phyloP scores from a whole-genome alignment of 371 early-diverging fungal genomes.

The Gilbertella persicaria region DNA sequence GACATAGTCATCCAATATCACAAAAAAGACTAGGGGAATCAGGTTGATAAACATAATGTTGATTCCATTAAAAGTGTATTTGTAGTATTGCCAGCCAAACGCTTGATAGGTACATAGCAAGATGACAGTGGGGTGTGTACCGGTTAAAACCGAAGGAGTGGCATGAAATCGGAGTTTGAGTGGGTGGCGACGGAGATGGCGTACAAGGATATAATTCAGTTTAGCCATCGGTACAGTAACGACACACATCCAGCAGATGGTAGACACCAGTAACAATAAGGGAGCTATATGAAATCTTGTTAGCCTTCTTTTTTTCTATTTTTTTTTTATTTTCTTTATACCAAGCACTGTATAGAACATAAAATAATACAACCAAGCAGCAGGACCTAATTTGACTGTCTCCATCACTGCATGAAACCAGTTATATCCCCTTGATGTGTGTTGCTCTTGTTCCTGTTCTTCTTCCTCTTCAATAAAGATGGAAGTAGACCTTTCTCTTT shows the following conservation, averaged over 20 bases:
- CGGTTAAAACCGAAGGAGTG: constrained; percentile 48
- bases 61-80: constrained; percentile 94
- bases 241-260: constrained; percentile 86
- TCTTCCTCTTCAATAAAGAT: constrained; percentile 21
- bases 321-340: constrained; percentile 33
- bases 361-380: constrained; percentile 68
- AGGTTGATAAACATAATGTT: constrained; percentile 96
- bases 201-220: constrained; percentile 75
- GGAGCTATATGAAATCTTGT: constrained; percentile 65
- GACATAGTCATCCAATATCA: constrained; percentile 81
- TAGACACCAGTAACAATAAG: constrained; percentile 73
- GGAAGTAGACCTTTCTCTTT: constrained; percentile 10
- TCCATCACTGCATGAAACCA: constrained; percentile 23
- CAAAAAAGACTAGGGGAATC: constrained; percentile 77
- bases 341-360: constrained; percentile 53
- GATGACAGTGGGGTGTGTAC: constrained; percentile 53
- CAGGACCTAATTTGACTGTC: constrained; percentile 49
- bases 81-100: constrained; percentile 83
- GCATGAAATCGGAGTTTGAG: constrained; percentile 74
- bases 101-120: constrained; percentile 81
- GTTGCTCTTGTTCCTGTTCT: constrained; percentile 16
- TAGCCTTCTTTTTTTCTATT: no score
- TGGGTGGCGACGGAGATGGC: constrained; percentile 81
- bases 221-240: constrained; percentile 95
- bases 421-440: constrained; percentile 17